Evolutionary conservation across 2,329 filamentous ascomycete species (phyloP).

Genomic region (Aureobasidium sp.): DNA sequence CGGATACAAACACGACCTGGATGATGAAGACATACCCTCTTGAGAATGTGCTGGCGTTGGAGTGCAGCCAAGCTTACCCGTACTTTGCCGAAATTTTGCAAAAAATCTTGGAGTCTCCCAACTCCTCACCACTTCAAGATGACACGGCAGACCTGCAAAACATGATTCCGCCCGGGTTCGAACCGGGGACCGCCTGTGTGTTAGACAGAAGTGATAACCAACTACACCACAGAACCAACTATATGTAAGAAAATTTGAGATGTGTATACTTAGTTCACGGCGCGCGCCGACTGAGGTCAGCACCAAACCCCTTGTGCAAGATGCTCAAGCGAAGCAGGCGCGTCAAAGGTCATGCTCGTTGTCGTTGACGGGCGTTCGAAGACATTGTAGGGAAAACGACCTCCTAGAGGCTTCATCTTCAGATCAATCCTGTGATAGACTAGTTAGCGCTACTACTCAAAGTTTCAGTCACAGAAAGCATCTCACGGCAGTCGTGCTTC

Average conservation of each 20-base stretch:
- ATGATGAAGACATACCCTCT: neutral
- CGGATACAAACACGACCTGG: neutral
- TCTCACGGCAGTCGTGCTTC: neutral
- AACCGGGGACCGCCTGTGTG: neutral
- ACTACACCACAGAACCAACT: constrained; percentile 6
- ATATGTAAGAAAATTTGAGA: too few relatives aligned
- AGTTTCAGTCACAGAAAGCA: neutral
- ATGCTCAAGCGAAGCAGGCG: neutral
- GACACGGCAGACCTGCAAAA: neutral
- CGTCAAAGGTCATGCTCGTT: neutral
- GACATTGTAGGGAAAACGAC: too few relatives aligned
- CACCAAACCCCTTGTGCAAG: too few relatives aligned
- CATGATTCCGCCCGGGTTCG: neutral
- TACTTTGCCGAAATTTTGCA: neutral
- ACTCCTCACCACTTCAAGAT: neutral
- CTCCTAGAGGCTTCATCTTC: too few relatives aligned
- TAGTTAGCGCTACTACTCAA: too few relatives aligned
- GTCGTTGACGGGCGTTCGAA: neutral
- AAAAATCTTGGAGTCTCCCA: neutral
- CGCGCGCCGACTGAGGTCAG: too few relatives aligned
- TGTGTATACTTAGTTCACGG: too few relatives aligned
- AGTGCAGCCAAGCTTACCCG: neutral
- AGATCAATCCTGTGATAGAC: too few relatives aligned
- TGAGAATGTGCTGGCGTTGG: neutral
- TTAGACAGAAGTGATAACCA: neutral